phyloP scores from a whole-genome alignment of 495 filamentous ascomycete species.

The Trichodelitschia bisporula region DNA sequence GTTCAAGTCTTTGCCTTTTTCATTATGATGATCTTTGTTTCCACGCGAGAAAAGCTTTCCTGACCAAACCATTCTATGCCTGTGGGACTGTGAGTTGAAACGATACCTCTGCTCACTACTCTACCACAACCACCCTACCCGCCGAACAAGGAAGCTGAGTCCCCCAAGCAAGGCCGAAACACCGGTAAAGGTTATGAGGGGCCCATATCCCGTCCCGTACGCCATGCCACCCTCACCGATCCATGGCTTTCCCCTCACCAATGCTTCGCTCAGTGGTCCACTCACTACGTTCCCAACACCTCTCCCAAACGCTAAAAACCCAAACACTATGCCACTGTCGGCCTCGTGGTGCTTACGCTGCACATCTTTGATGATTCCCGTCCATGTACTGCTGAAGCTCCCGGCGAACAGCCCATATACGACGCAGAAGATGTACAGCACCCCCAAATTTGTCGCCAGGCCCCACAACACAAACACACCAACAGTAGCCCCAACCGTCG shows the following conservation, averaged over 20 bases:
- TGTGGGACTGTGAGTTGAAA: too few relatives aligned
- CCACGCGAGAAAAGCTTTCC: too few relatives aligned
- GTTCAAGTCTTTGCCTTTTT: too few relatives aligned
- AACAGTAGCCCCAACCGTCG: slow-evolving; percentile 5
- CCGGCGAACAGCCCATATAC: slow-evolving; percentile 11
- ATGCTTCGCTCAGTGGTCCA: slow-evolving; percentile 2
- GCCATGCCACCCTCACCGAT: neutral
- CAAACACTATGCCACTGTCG: slow-evolving; percentile 10
- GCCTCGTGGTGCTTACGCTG: slow-evolving; percentile 2
- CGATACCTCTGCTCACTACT: too few relatives aligned
- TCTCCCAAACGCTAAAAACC: slow-evolving; percentile 5
- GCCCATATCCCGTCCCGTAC: neutral
- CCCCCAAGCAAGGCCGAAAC: neutral
- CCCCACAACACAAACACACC: slow-evolving; percentile 10
- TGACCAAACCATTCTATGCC: too few relatives aligned
- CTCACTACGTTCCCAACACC: slow-evolving; percentile 3
- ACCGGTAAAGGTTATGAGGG: neutral
- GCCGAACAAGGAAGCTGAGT: neutral
- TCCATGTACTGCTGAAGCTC: slow-evolving; percentile 6
- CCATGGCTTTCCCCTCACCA: too few relatives aligned
- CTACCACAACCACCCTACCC: neutral
- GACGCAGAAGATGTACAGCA: slow-evolving; percentile 6
- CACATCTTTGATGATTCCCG: neutral
- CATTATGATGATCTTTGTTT: too few relatives aligned
- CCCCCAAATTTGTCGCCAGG: slow-evolving; percentile 2